These are phyloP conservation scores for Fonsecaea multimorphosa DNA, from an alignment of 2,329 filamentous ascomycete genomes.

Conservation along the genomic window DNA sequence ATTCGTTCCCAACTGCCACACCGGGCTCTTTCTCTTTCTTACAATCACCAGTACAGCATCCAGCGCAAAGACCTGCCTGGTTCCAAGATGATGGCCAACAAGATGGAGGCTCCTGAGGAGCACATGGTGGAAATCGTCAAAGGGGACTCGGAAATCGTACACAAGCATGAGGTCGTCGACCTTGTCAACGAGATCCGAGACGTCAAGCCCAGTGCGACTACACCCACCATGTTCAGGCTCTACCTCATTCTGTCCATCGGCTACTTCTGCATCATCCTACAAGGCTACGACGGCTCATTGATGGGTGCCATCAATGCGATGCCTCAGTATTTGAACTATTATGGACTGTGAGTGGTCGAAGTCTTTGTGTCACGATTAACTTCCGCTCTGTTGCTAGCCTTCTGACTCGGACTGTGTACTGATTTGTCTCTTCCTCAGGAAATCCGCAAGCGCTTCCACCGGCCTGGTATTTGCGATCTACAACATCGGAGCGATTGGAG, in stretches of 20 bases:
- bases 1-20: not conserved
- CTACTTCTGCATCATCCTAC: constrained; percentile 2
- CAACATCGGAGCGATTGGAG: constrained; percentile 54
- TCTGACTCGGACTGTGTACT: not conserved
- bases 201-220: not conserved
- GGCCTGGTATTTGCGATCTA: constrained; percentile 50
- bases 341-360: constrained; percentile 46
- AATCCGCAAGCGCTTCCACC: not conserved
- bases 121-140: not conserved
- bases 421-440: not conserved
- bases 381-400: not conserved
- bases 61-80: not conserved
- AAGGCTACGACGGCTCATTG: constrained; percentile 57
- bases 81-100: not conserved
- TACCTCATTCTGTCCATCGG: not conserved
- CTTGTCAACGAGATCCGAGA: not conserved
- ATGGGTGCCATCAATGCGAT: constrained; percentile 59
- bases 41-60: not conserved
- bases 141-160: not conserved
- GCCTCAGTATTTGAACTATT: constrained; percentile 51
- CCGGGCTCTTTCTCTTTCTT: not conserved
- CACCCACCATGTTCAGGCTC: not conserved
- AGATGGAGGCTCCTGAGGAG: not conserved
- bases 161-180: not conserved
- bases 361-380: not conserved